phyloP scores from a whole-genome alignment of 148 eudicot species.

The Hydrangea macrophylla region DNA sequence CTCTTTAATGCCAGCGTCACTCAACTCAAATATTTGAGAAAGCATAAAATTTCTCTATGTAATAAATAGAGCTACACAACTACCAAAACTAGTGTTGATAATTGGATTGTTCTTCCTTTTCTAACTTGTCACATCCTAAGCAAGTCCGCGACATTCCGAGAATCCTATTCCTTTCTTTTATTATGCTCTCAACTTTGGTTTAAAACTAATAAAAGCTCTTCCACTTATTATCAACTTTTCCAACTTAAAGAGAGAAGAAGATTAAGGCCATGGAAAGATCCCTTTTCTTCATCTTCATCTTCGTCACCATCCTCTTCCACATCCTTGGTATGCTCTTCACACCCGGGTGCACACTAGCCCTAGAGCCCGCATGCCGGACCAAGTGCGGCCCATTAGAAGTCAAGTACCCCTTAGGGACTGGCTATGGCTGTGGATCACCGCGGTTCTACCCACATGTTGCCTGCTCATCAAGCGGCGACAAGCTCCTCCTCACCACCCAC shows the following conservation, averaged over 20 bases:
- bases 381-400: constrained; percentile 15
- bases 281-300: background rate
- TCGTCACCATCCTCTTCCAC: constrained; percentile 6
- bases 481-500: constrained; percentile 26
- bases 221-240: background rate
- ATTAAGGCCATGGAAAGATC: background rate
- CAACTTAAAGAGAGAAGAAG: background rate
- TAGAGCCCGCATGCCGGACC: constrained; percentile 12
- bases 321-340: background rate
- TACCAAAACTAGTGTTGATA: too few species aligned
- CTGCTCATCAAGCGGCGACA: constrained; percentile 8
- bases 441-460: constrained; percentile 23
- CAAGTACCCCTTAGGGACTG: constrained; percentile 23
- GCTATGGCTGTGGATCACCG: constrained; percentile 25
- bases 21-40: too few species aligned
- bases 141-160: background rate
- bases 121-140: too few species aligned
- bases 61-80: too few species aligned
- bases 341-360: background rate
- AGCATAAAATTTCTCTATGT: too few species aligned
- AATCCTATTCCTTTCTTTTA: background rate
- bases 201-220: background rate
- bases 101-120: too few species aligned
- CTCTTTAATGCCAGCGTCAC: too few species aligned
- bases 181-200: background rate